These are phyloP conservation scores for Leonotis leonurus DNA, from an alignment of 257 asterid species.

Conservation along the genomic window DNA sequence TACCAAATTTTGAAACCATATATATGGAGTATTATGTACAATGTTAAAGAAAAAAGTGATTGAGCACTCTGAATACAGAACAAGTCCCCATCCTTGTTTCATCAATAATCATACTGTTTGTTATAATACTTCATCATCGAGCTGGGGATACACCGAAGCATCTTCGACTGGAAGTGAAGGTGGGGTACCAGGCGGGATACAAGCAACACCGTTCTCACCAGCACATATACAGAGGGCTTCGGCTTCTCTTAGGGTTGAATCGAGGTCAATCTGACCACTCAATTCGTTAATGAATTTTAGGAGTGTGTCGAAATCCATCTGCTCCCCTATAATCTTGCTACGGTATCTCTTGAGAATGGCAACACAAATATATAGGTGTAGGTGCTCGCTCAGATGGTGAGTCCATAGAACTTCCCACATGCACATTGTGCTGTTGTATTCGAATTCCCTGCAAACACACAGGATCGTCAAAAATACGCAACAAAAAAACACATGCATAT, in stretches of 20 bases:
- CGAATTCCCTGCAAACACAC: slow-evolving; percentile 68
- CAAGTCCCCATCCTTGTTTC: not conserved
- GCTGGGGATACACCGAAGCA: slow-evolving; percentile 58
- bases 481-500: not conserved
- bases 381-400: slow-evolving; percentile 77
- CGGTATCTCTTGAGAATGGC: slow-evolving; percentile 78
- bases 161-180: slow-evolving; percentile 83
- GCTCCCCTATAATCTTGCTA: slow-evolving; percentile 72
- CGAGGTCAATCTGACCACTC: slow-evolving; percentile 84
- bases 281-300: slow-evolving; percentile 86
- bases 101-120: slow-evolving; percentile 2
- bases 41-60: too few relatives aligned
- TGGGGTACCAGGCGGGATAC: slow-evolving; percentile 95
- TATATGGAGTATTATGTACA: too few relatives aligned
- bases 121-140: slow-evolving; percentile 67
- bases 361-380: slow-evolving; percentile 78
- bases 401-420: slow-evolving; percentile 98
- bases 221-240: slow-evolving; percentile 91
- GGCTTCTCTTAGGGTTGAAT: slow-evolving; percentile 75
- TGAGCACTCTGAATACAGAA: not conserved
- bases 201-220: slow-evolving; percentile 89
- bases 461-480: not conserved
- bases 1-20: too few relatives aligned
- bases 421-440: slow-evolving; percentile 67
- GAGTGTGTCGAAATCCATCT: slow-evolving; percentile 93